These are phyloP conservation scores for Penicillium chermesinum DNA, from an alignment of 495 filamentous ascomycete genomes.

Conservation along the genomic window DNA sequence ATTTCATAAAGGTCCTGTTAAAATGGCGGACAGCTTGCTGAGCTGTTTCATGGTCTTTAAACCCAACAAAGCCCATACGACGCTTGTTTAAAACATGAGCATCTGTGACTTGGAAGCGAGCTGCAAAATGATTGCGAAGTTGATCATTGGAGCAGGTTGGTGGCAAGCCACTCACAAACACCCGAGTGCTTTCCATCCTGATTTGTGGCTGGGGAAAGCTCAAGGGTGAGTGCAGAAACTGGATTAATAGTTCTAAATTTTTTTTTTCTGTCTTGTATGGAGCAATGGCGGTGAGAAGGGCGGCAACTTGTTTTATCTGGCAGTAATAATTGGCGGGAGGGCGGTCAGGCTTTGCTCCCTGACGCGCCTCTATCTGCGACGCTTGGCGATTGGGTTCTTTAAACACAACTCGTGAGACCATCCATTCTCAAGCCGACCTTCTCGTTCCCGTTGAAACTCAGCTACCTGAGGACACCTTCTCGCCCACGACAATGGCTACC, in stretches of 20 bases:
- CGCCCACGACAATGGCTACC: constrained; percentile 36
- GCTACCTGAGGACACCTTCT: neutral
- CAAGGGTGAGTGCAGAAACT: constrained; percentile 16
- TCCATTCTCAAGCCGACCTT: neutral
- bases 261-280: constrained; percentile 34
- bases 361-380: constrained; percentile 2
- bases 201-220: constrained; percentile 16
- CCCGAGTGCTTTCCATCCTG: constrained; percentile 56
- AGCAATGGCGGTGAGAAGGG: constrained; percentile 32
- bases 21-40: constrained; percentile 83
- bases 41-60: constrained; percentile 76
- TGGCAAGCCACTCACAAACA: constrained; percentile 86
- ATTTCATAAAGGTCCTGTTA: constrained; percentile 89
- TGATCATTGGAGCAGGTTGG: constrained; percentile 70
- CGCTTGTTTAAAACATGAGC: constrained; percentile 81
- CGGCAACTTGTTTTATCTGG: constrained; percentile 14
- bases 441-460: neutral
- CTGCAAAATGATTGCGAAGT: constrained; percentile 81
- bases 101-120: constrained; percentile 74
- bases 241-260: constrained; percentile 16
- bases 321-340: constrained; percentile 11
- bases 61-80: constrained; percentile 94
- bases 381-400: neutral
- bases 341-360: constrained; percentile 2
- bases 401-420: neutral